Percentiles rank a stretch among this genome's conserved stretches.
Evolutionary conservation across 2,329 filamentous ascomycete genomes (phyloP).

Genomic region (Colletotrichum tamarilloi): DNA sequence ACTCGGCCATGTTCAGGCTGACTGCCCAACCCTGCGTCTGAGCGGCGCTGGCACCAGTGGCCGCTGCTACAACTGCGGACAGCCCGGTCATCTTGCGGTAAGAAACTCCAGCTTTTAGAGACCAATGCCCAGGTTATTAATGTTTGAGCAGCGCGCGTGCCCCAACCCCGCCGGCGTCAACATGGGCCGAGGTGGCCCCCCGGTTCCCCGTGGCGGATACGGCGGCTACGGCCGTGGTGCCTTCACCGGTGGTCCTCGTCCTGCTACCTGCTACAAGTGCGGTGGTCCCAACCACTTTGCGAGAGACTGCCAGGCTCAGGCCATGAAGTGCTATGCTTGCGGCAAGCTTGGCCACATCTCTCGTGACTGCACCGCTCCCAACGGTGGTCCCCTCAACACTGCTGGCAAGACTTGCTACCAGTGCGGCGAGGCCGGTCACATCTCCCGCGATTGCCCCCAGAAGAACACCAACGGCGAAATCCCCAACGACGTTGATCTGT

Average conservation of each 20-base stretch:
- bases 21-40: constrained; percentile 95
- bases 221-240: constrained; percentile 78
- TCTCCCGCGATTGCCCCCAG: constrained; percentile 93
- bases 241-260: constrained; percentile 76
- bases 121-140: constrained; percentile 8
- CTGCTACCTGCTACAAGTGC: constrained; percentile 80
- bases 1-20: constrained; percentile 96
- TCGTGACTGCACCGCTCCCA: constrained; percentile 93
- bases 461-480: constrained; percentile 68
- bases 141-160: constrained; percentile 75
- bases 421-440: constrained; percentile 95
- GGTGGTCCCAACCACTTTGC: constrained; percentile 97
- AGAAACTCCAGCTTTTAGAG: constrained; percentile 45
- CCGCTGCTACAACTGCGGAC: constrained; percentile 96
- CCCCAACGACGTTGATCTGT: constrained; percentile 55
- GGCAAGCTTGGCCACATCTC: constrained; percentile 94
- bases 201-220: constrained; percentile 78
- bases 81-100: constrained; percentile 92
- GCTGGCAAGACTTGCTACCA: constrained; percentile 99
- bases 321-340: constrained; percentile 98
- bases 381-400: constrained; percentile 94
- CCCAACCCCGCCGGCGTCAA: constrained; percentile 74
- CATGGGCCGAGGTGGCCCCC: constrained; percentile 73
- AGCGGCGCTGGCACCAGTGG: constrained; percentile 84
- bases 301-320: constrained; percentile 96